phyloP scores from a whole-genome alignment of 495 filamentous ascomycete genomes.

The Lophiotrema nucula region DNA sequence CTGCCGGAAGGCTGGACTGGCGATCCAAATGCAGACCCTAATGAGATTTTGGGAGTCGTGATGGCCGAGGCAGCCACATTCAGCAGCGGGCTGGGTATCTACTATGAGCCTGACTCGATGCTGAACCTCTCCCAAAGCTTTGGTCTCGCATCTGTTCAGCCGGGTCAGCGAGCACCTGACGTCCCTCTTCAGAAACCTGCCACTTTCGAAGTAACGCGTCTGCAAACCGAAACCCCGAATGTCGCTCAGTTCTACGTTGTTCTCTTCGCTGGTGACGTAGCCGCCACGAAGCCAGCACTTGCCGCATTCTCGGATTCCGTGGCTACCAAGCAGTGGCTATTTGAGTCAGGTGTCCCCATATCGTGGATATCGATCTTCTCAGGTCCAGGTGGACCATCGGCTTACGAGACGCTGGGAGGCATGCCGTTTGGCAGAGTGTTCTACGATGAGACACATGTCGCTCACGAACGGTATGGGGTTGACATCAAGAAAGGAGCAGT shows the following conservation, averaged over 20 bases:
- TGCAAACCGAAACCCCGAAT: conserved; percentile 46
- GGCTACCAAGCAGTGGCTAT: background rate
- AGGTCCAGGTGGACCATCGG: conserved; percentile 37
- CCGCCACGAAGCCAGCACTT: conserved; percentile 28
- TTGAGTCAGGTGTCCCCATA: conserved; percentile 13
- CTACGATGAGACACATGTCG: conserved; percentile 40
- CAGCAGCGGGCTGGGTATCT: conserved; percentile 48
- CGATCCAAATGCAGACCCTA: conserved; percentile 45
- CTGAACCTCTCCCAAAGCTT: conserved; percentile 34
- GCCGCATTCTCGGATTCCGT: conserved; percentile 13
- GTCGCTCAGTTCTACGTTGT: conserved; percentile 40
- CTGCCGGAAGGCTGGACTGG: conserved; percentile 46
- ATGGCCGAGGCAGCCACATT: conserved; percentile 47
- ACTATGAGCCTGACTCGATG: conserved; percentile 38
- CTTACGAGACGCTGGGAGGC: conserved; percentile 43
- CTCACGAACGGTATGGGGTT: conserved; percentile 44
- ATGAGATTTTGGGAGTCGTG: conserved; percentile 44
- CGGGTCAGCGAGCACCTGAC: conserved; percentile 48
- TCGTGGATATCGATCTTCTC: conserved; percentile 43
- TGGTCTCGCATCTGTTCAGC: conserved; percentile 6
- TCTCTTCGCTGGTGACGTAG: conserved; percentile 40
- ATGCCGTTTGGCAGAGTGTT: conserved; percentile 42
- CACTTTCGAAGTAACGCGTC: conserved; percentile 44
- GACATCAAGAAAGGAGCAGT: conserved; percentile 38
- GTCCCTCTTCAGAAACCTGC: conserved; percentile 44